These are phyloP conservation scores for Cordyceps militaris DNA, from an alignment of 2,329 filamentous ascomycete species.

Conservation along the genomic window DNA sequence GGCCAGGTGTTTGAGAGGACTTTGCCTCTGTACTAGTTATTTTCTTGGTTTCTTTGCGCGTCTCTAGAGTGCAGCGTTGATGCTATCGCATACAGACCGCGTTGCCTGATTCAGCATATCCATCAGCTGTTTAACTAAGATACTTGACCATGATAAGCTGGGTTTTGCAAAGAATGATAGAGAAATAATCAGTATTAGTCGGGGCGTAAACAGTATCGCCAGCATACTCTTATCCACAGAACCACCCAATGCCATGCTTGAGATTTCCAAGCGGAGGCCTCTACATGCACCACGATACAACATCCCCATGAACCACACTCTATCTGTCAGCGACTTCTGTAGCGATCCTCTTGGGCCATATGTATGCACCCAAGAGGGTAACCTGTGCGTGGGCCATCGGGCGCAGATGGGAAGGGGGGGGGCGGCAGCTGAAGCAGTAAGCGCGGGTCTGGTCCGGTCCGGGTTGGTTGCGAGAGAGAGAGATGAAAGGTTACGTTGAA, in stretches of 20 bases:
- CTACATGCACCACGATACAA: not conserved
- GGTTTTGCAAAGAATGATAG: too few species aligned
- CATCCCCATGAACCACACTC: not conserved
- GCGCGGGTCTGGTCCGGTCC: not conserved
- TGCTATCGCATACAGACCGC: too few species aligned
- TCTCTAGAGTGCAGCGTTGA: too few species aligned
- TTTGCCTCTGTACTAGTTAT: too few species aligned
- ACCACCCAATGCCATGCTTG: not conserved
- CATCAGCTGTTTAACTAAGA: too few species aligned
- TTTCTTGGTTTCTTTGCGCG: too few species aligned
- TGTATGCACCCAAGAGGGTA: not conserved
- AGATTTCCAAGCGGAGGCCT: not conserved
- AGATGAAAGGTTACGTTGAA: constrained; percentile 4
- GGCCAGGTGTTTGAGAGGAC: too few species aligned
- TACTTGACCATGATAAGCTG: too few species aligned
- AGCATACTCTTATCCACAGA: not conserved
- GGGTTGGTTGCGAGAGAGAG: not conserved
- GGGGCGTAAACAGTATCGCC: too few species aligned
- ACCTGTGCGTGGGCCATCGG: not conserved
- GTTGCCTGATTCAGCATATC: too few species aligned
- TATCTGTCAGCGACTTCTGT: not conserved
- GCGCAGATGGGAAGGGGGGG: not conserved
- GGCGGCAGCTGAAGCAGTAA: not conserved
- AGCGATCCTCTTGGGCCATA: not conserved
- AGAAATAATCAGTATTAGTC: too few species aligned